Evolutionary conservation across 768 basidiomycete genomes (phyloP).

Genomic region (Naganishia friedmannii): DNA sequence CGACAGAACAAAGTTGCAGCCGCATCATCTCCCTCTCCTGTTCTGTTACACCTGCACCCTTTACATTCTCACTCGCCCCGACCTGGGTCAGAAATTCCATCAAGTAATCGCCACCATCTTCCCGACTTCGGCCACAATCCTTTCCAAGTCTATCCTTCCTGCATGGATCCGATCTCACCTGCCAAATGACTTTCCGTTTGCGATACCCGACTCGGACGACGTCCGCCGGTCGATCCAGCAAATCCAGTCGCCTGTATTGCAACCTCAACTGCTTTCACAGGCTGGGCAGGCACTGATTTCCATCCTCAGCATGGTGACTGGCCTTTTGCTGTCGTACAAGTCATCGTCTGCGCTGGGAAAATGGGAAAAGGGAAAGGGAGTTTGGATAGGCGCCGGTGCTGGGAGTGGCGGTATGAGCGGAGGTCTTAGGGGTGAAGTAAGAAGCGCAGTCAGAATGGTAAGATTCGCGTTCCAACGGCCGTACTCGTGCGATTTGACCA

Average conservation of each 20-base stretch:
- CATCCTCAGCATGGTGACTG: constrained; percentile 49
- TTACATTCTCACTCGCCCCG: constrained; percentile 17
- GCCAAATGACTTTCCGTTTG: not conserved
- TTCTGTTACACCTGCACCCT: constrained; percentile 12
- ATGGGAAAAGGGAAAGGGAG: constrained; percentile 49
- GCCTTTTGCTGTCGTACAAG: constrained; percentile 46
- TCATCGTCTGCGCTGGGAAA: constrained; percentile 45
- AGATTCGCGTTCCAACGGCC: constrained; percentile 14
- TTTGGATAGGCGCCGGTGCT: constrained; percentile 36
- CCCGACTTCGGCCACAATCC: not conserved
- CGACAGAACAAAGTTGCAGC: constrained; percentile 21
- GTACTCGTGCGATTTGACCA: not conserved
- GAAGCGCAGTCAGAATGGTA: constrained; percentile 48
- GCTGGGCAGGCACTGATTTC: constrained; percentile 40
- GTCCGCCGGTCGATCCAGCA: not conserved
- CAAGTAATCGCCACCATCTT: not conserved
- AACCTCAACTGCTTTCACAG: constrained; percentile 12
- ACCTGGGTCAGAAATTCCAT: constrained; percentile 4
- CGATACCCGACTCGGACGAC: not conserved
- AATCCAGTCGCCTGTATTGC: not conserved
- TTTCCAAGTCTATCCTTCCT: not conserved
- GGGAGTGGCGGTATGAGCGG: constrained; percentile 21
- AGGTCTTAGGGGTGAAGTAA: constrained; percentile 37
- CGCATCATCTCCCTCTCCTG: constrained; percentile 22
- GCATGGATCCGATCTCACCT: not conserved